Evolutionary conservation across 192 early-diverging fungal genomes (phyloP).

Genomic region (Mortierella claussenii): DNA sequence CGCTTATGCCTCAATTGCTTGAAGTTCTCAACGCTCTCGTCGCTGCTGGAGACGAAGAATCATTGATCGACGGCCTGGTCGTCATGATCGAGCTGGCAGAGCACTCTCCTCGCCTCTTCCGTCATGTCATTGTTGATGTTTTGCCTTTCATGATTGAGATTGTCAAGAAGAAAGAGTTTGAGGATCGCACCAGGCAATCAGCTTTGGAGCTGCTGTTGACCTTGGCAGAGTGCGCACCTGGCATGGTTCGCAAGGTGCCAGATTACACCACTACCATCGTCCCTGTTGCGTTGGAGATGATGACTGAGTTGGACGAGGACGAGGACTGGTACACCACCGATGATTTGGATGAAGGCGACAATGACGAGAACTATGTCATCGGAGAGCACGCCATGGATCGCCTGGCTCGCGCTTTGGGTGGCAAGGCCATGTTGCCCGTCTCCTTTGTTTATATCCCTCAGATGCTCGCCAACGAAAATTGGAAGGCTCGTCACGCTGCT

Average conservation of each 20-base stretch:
- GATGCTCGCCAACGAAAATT: constrained; percentile 85
- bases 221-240: constrained; percentile 87
- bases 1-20: constrained; percentile 85
- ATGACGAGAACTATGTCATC: constrained; percentile 88
- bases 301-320: constrained; percentile 91
- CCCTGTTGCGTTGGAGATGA: constrained; percentile 94
- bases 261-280: constrained; percentile 83
- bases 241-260: constrained; percentile 90
- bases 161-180: constrained; percentile 84
- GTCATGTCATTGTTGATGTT: constrained; percentile 76
- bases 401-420: constrained; percentile 85
- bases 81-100: constrained; percentile 91
- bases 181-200: constrained; percentile 86
- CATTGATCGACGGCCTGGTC: constrained; percentile 75
- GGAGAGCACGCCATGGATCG: constrained; percentile 98
- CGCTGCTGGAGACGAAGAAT: constrained; percentile 74
- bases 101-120: constrained; percentile 84
- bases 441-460: constrained; percentile 90
- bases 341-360: constrained; percentile 89
- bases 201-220: constrained; percentile 94
- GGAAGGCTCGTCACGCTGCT: constrained; percentile 92
- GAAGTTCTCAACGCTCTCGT: constrained; percentile 81
- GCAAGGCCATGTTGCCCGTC: constrained; percentile 88
- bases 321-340: constrained; percentile 91
- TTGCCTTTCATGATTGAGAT: constrained; percentile 80